Evolutionary conservation across 495 filamentous ascomycete genomes (phyloP), one percentile per base, ranked within the genome.

Genomic region (Aspergillus egyptiacus): DNA sequence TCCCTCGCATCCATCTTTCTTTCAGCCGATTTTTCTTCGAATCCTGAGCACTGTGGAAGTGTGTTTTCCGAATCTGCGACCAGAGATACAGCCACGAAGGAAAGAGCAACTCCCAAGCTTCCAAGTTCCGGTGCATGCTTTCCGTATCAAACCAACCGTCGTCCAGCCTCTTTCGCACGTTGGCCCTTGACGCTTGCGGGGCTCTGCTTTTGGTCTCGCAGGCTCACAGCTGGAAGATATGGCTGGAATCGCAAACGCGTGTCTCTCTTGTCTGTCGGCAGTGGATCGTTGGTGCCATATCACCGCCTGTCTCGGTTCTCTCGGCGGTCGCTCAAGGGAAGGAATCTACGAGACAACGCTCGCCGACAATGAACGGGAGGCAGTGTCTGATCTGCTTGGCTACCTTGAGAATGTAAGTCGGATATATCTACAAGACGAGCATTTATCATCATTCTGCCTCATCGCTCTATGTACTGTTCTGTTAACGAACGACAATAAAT

Each of bases 361-460:
- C 43, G 91, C 90, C 50, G 93, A 99, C 62, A 95, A 87, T 68
- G 93, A 97, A 70, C 83, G 93, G 58, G 93, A 96, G 77, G 93
- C 93, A 35, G 94, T 99, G 5, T 91, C 93, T 43, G 93, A 99
- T 63, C 76, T 99, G 25, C 75, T 99, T 17, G 85, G 89, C 56
- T 97, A 93, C 63, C 82, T 99, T 47, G 94, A 97, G 71, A 96
- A 96, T 63, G 93, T 96, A 74, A 52, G 81, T 70, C 17, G 14
- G 24, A 11, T 39, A 5, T 52, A 30, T 13, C 35, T 5, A 11
- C 13, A 5, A 20, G 11, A 48, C 15, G 23, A 28, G 14, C 13
- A 6, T 38, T 28, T 18, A 6, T 34, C 13, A 18, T 32, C 17
- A 33, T 17, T 8, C 22, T 25, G n/a, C n/a, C 10, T 33, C n/a